A percentile compares a stretch with the other conserved stretches of the same genome.
phyloP scores from a whole-genome alignment of 345 rosid genomes.

The Pugionium cornutum region DNA sequence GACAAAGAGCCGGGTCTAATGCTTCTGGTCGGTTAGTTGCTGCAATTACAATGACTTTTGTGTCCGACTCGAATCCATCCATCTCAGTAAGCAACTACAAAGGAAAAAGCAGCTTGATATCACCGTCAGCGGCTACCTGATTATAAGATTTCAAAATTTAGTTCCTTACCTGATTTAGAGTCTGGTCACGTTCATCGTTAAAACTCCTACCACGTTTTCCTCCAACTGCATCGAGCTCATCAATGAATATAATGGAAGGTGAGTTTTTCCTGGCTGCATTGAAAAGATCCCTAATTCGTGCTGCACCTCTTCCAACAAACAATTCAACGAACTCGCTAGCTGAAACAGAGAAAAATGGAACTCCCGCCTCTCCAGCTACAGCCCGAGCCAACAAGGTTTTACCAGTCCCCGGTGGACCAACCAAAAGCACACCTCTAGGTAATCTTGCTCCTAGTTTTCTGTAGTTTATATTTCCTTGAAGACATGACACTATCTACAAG shows the following conservation, averaged over 20 bases:
- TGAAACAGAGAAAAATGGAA: constrained; percentile 88
- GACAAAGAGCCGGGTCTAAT: constrained; percentile 88
- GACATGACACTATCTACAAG: constrained; percentile 88
- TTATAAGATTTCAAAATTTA: constrained; percentile 2
- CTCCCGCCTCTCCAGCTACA: constrained; percentile 96
- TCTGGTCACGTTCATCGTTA: constrained; percentile 96
- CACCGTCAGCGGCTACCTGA: not conserved
- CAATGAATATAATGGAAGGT: constrained; percentile 89
- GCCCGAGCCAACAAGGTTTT: constrained; percentile 95
- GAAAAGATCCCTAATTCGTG: constrained; percentile 91
- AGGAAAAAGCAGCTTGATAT: constrained; percentile 14
- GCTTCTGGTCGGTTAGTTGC: constrained; percentile 98
- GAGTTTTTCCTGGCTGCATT: constrained; percentile 74
- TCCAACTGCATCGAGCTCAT: constrained; percentile 97
- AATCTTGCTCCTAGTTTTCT: constrained; percentile 82
- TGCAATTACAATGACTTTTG: constrained; percentile 83
- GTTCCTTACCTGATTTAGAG: constrained; percentile 75
- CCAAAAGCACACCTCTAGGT: constrained; percentile 88
- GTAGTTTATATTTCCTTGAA: constrained; percentile 86
- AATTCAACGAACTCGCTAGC: constrained; percentile 97
- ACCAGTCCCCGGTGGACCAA: constrained; percentile 98
- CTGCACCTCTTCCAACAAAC: constrained; percentile 99
- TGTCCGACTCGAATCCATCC: constrained; percentile 93
- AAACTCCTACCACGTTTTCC: constrained; percentile 98
- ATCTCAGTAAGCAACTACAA: constrained; percentile 93